Conservation (phyloP, 2,329 filamentous ascomycete species). For the Chaetomiaceae sp. region DNA sequence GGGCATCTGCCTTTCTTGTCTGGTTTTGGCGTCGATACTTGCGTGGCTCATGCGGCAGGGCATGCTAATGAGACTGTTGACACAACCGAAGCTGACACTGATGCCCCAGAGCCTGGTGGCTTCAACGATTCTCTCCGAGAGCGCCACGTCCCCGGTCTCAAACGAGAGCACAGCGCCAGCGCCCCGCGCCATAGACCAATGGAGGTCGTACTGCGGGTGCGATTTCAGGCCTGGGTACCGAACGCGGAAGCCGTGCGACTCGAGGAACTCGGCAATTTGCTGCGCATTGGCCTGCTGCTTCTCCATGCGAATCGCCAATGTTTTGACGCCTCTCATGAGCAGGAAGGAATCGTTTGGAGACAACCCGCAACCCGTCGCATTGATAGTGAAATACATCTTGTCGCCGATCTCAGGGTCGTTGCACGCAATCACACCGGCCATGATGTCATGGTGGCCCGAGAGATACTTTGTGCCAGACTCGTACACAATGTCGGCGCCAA, state of each 20-base stretch:
- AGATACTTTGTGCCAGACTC: conserved; percentile 98
- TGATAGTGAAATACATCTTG: conserved; percentile 94
- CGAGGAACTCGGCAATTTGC: conserved; percentile 86
- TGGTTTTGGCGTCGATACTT: conserved; percentile 92
- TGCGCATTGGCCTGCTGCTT: conserved; percentile 94
- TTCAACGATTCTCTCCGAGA: conserved; percentile 93
- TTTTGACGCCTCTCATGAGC: conserved; percentile 93
- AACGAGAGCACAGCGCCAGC: conserved; percentile 93
- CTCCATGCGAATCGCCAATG: conserved; percentile 95
- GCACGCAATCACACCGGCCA: conserved; percentile 93
- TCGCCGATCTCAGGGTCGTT: conserved; percentile 80
- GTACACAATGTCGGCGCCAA: conserved; percentile 94
- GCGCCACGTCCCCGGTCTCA: conserved; percentile 79
- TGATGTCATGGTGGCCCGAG: conserved; percentile 96
- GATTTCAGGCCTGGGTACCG: conserved; percentile 91
- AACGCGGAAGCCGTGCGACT: conserved; percentile 86
- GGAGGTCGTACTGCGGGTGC: conserved; percentile 93
- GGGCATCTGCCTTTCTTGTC: conserved; percentile 83
- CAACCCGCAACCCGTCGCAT: conserved; percentile 88
- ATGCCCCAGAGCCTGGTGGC: conserved; percentile 89
- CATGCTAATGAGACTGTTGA: conserved; percentile 99
- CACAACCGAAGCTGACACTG: conserved; percentile 94
- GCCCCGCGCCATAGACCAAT: conserved; percentile 92
- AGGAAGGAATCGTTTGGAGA: conserved; percentile 95
- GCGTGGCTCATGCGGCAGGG: conserved; percentile 99